Evolutionary conservation across 306 rosid genomes (phyloP).

Genomic region (Trifolium pratense): DNA sequence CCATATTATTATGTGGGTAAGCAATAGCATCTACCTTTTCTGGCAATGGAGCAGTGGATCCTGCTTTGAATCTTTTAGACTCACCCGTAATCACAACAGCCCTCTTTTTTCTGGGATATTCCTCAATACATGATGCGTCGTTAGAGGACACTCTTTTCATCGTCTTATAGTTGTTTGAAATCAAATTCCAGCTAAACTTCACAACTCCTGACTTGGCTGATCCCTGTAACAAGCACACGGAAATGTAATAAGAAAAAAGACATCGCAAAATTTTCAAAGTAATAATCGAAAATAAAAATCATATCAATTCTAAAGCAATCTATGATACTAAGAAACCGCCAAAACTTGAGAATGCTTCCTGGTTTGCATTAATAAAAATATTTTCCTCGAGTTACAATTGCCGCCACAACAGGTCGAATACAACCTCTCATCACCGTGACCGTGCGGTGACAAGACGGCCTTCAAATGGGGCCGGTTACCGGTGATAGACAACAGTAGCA

Average conservation of each 20-base stretch:
- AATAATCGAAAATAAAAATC: background rate
- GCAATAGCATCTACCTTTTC: constrained; percentile 83
- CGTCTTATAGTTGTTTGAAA: constrained; percentile 34
- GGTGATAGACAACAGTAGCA: no score
- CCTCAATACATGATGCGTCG: constrained; percentile 43
- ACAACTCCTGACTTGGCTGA: constrained; percentile 30
- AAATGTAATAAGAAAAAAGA: constrained; percentile 32
- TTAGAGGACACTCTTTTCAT: constrained; percentile 61
- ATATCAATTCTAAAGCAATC: background rate
- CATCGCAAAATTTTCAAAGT: background rate
- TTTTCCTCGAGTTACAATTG: background rate
- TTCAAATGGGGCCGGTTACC: no score
- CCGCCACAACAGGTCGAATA: no score
- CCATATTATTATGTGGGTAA: constrained; percentile 64
- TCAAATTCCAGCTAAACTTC: constrained; percentile 37
- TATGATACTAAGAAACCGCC: background rate
- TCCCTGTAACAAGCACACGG: constrained; percentile 48
- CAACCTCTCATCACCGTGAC: no score
- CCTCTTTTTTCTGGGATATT: constrained; percentile 63
- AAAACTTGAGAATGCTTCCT: background rate
- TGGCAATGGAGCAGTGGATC: constrained; percentile 22
- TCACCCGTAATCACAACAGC: constrained; percentile 45
- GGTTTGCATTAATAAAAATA: background rate
- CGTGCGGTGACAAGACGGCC: no score
- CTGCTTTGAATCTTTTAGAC: constrained; percentile 38